These are phyloP conservation scores for Exobasidium rhododendri DNA, from an alignment of 1,284 basidiomycete species.

Conservation along the genomic window DNA sequence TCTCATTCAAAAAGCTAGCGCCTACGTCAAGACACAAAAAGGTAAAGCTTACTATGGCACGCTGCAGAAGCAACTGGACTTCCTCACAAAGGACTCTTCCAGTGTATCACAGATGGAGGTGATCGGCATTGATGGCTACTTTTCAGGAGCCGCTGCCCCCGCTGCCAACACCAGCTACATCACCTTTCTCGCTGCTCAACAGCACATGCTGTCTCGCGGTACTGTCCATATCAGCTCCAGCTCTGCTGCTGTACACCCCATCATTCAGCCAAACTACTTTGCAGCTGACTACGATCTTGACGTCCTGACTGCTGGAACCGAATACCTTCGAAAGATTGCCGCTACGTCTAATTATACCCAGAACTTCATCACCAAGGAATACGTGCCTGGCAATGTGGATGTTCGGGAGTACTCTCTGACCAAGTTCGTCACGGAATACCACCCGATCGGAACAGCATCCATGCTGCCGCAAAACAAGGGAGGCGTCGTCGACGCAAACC, in stretches of 20 bases:
- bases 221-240: conserved; percentile 61
- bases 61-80: conserved; percentile 44
- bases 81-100: conserved; percentile 33
- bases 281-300: conserved; percentile 34
- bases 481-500: conserved; percentile 66
- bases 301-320: conserved; percentile 37
- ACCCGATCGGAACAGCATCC: conserved; percentile 64
- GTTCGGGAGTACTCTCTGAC: conserved; percentile 51
- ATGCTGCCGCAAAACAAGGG: conserved; percentile 66
- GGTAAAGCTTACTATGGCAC: conserved; percentile 32
- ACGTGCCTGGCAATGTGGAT: conserved; percentile 35
- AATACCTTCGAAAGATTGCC: conserved; percentile 41
- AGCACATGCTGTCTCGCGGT: conserved; percentile 64
- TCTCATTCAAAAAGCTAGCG: conserved; percentile 28
- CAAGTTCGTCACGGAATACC: conserved; percentile 49
- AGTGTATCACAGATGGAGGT: conserved; percentile 47
- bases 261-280: conserved; percentile 66
- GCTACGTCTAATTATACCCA: conserved; percentile 29
- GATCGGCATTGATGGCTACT: conserved; percentile 48
- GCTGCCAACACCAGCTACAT: conserved; percentile 40
- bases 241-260: conserved; percentile 62
- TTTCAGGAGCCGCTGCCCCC: conserved; percentile 38
- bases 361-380: conserved; percentile 29
- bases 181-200: conserved; percentile 57
- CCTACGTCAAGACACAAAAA: conserved; percentile 26